Base-by-base conservation (phyloP, 169 alveolate genomes). In the Eimeria falciformis region DNA sequence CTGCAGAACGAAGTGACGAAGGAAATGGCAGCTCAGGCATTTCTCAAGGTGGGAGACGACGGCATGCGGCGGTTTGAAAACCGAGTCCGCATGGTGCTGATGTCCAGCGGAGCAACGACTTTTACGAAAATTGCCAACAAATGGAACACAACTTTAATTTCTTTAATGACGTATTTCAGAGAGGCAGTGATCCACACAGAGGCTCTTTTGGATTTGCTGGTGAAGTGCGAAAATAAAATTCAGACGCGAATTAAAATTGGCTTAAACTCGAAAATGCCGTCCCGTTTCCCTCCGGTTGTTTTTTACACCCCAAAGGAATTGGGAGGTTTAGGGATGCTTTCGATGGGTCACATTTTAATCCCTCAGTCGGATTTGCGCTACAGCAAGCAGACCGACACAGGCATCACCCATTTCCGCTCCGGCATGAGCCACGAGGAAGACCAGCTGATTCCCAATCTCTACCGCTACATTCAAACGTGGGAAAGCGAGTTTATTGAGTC, bases 351-450 rank as follows among this genome's bases (percentile, higher is more conserved):
- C 95, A 99, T 99, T 81, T 95, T 99, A 78, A 99, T 99, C 27
- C 99, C 99, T n/a, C 99, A 99, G 96, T 96, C 99, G 55, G 99
- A 99, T 93, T 94, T 99, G 94, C 97, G 99, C 82, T 98, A 97
- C 94, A 96, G 98, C 71, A 97, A 97, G 94, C 99, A 99, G 94
- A 98, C 99, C 1, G 99, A 99, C 79, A 95, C 98, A 47, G 99
- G 99, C 21, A 99, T 99, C 68, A 98, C 99, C 11, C 99, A 99
- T 96, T 99, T 98, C 97, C 97, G 99, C 83, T 98, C 99, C n/a
- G 99, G 99, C n/a, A 98, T 99, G 99, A 96, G 99, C 27, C 99
- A 99, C 94, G 99, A 99, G 92, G 99, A 98, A 93, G 99, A 99
- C 90, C 99, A 99, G 94, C 97, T 98, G 50, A 99, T 99, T 40